phyloP scores from a whole-genome alignment of 805 yeast genomes.

The Danielia reshetovae region DNA sequence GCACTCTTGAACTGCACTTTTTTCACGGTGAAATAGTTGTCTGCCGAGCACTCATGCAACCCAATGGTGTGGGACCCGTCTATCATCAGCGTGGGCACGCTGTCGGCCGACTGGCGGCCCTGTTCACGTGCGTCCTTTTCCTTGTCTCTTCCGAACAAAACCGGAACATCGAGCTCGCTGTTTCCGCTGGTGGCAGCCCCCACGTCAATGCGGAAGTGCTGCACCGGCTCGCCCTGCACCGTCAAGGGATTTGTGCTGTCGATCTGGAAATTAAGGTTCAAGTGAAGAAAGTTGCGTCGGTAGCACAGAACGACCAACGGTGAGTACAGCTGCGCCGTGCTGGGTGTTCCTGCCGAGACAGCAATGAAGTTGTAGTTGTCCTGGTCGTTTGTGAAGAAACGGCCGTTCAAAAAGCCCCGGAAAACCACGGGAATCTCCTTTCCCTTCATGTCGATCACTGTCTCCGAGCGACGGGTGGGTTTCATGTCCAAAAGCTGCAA shows the following conservation, averaged over 20 bases:
- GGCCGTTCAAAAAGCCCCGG: slow-evolving; percentile 39
- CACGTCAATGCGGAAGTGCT: slow-evolving; percentile 34
- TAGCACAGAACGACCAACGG: slow-evolving; percentile 44
- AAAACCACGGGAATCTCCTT: slow-evolving; percentile 1
- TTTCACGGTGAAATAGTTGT: slow-evolving; percentile 31
- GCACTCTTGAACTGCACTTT: slow-evolving; percentile 48
- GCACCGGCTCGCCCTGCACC: slow-evolving; percentile 5
- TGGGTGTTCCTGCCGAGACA: slow-evolving; percentile 9
- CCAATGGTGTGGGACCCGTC: slow-evolving; percentile 8
- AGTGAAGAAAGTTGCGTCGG: slow-evolving; percentile 40
- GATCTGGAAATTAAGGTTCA: slow-evolving; percentile 22
- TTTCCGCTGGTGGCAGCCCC: slow-evolving; percentile 33
- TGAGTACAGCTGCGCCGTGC: slow-evolving; percentile 10
- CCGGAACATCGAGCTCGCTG: slow-evolving; percentile 27
- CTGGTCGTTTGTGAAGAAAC: slow-evolving; percentile 37
- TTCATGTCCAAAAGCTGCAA: slow-evolving; percentile 13
- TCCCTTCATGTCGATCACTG: background rate
- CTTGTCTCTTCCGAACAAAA: slow-evolving; percentile 20
- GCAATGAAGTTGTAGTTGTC: slow-evolving; percentile 34
- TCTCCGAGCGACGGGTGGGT: background rate
- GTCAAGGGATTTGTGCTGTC: background rate
- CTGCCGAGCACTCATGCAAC: slow-evolving; percentile 10
- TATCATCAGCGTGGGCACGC: slow-evolving; percentile 5
- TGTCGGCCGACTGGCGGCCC: slow-evolving; percentile 4
- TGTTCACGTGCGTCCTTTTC: slow-evolving; percentile 13